Percentiles rank a stretch among this genome's conserved stretches.
These are phyloP conservation scores for Lactarius tabidus DNA, from an alignment of 768 basidiomycete genomes.

Conservation along the genomic window DNA sequence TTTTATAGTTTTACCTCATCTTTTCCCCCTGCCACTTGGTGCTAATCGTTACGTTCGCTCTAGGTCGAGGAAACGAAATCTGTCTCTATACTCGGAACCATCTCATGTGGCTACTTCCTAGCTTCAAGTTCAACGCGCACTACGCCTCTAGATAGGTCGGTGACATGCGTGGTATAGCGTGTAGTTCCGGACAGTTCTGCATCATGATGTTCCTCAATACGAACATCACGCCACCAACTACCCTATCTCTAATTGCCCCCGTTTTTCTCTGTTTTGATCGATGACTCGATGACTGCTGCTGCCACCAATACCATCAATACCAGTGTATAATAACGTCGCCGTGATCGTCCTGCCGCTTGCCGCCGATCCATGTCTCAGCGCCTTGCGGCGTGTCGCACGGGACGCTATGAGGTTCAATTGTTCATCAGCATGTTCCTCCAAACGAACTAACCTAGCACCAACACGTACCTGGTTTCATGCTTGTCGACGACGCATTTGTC, in stretches of 20 bases:
- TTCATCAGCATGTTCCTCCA: neutral
- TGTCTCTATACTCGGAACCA: neutral
- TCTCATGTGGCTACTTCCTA: neutral
- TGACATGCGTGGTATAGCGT: neutral
- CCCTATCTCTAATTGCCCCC: neutral
- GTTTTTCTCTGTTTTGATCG: too few relatives aligned
- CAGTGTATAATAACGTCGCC: too few relatives aligned
- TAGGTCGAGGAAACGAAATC: conserved; percentile 77
- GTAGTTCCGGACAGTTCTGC: conserved; percentile 4
- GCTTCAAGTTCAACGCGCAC: conserved; percentile 20
- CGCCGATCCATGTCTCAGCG: conserved; percentile 28
- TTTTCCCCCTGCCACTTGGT: conserved; percentile 5
- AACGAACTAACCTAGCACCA: neutral
- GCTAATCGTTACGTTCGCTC: conserved; percentile 6
- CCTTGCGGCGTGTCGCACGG: conserved; percentile 30
- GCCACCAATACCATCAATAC: too few relatives aligned
- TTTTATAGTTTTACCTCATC: conserved; percentile 9
- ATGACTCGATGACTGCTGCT: neutral
- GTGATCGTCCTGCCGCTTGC: too few relatives aligned
- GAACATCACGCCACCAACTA: neutral
- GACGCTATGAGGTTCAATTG: conserved; percentile 23
- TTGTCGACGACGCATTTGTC: conserved; percentile 30
- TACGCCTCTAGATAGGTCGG: conserved; percentile 25
- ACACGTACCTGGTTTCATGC: conserved; percentile 31
- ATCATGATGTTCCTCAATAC: neutral